phyloP scores from a whole-genome alignment of 2,329 filamentous ascomycete species.

The Ploettnerulaceae sp. region DNA sequence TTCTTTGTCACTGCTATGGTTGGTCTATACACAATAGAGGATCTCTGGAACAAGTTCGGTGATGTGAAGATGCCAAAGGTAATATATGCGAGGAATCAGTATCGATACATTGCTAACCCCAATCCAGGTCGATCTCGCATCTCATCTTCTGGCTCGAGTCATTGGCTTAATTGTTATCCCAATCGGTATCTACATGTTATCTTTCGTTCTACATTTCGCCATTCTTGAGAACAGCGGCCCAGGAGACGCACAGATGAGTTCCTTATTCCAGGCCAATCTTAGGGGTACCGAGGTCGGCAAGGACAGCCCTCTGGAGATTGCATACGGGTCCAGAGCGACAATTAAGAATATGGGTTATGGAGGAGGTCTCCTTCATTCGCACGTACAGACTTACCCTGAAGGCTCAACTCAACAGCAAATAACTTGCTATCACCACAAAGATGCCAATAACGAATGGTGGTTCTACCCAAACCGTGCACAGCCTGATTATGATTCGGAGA shows the following conservation, averaged over 20 bases:
- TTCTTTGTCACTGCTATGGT: slow-evolving; percentile 94
- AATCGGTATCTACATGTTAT: slow-evolving; percentile 87
- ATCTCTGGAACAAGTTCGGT: slow-evolving; percentile 97
- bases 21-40: slow-evolving; percentile 91
- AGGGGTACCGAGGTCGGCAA: slow-evolving; percentile 90
- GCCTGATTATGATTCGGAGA: slow-evolving; percentile 65
- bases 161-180: slow-evolving; percentile 86
- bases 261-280: slow-evolving; percentile 95
- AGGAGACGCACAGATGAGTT: slow-evolving; percentile 99
- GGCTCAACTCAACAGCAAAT: slow-evolving; percentile 93
- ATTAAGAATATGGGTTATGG: slow-evolving; percentile 99
- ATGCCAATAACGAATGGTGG: slow-evolving; percentile 99
- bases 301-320: slow-evolving; percentile 89
- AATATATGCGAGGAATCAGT: slow-evolving; percentile 29
- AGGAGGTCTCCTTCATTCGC: slow-evolving; percentile 90
- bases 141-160: slow-evolving; percentile 75
- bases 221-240: slow-evolving; percentile 91
- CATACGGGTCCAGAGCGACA: slow-evolving; percentile 81
- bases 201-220: slow-evolving; percentile 90
- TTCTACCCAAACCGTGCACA: slow-evolving; percentile 90
- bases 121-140: slow-evolving; percentile 55
- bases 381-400: slow-evolving; percentile 93
- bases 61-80: slow-evolving; percentile 86
- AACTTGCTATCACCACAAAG: slow-evolving; percentile 99
- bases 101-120: slow-evolving; percentile 23